Percentiles rank a stretch among this genome's conserved stretches.
Conservation (phyloP, 768 basidiomycete genomes). For the Tubosaeta sp. region DNA sequence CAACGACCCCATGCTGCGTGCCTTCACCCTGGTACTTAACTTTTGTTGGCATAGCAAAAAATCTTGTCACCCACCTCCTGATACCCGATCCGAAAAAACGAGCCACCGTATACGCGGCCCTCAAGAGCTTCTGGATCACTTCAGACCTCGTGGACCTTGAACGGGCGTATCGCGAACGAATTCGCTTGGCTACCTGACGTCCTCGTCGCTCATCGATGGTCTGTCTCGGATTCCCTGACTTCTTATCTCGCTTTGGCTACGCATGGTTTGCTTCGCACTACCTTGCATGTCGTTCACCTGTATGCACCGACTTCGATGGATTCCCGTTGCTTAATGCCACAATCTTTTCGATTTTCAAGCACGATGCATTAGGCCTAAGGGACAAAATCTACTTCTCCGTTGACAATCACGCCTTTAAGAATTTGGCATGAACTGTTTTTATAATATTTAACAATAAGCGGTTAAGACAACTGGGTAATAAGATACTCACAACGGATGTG, state of each 20-base stretch:
- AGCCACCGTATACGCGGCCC: slow-evolving; percentile 58
- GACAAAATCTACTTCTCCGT: slow-evolving; percentile 5
- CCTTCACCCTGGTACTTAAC: slow-evolving; percentile 7
- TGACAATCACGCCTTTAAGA: slow-evolving; percentile 60
- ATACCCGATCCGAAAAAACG: slow-evolving; percentile 53
- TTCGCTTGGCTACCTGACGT: slow-evolving; percentile 28
- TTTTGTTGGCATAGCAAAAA: slow-evolving; percentile 37
- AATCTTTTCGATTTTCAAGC: background rate
- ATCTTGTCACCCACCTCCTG: slow-evolving; percentile 58
- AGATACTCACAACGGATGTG: slow-evolving; percentile 77
- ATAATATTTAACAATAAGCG: slow-evolving; percentile 2
- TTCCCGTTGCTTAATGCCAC: background rate
- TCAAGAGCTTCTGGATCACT: slow-evolving; percentile 63
- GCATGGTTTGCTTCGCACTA: background rate
- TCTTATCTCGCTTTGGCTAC: background rate
- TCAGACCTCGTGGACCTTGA: slow-evolving; percentile 59
- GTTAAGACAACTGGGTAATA: slow-evolving; percentile 9
- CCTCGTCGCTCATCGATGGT: background rate
- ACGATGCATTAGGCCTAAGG: slow-evolving; percentile 4
- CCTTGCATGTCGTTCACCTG: background rate
- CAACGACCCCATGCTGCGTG: background rate
- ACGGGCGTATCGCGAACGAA: slow-evolving; percentile 54
- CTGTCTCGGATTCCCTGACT: background rate
- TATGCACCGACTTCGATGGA: background rate
- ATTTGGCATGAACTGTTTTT: slow-evolving; percentile 75